Evolutionary conservation across 371 early-diverging fungal species (phyloP), one percentile per base, ranked within the genome.

Genomic region (Saksenaea oblongispora): DNA sequence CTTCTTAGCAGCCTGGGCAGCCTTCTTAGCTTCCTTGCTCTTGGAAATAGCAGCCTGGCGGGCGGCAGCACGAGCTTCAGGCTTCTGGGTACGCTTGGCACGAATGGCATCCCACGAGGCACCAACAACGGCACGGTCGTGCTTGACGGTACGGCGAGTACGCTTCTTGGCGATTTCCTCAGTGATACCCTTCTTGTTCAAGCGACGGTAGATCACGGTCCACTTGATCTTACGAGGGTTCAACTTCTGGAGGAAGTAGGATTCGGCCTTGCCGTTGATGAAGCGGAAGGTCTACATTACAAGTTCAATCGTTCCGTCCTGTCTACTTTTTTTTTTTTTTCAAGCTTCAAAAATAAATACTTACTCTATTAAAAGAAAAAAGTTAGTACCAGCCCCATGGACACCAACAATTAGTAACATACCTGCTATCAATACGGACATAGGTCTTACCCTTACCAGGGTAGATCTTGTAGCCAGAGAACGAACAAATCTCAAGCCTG

Each of bases 381-480:
- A 18, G 51, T 47, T 22, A 47, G 22, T 1, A 47, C 11, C 22
- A 47, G 3, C 22, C 3, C 51, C 22, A 47, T 47, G n/a, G 11
- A 39, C 39, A 39, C 39, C 39, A 39, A 36, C 5, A 5, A 39
- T 3, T 37, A 9, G 31, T 7, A 47, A 54, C 36, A 71, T 71
- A 79, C 81, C 92, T 88, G 88, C 85, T 90, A 91, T 98, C 98
- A 61, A 82, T 69, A 67, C 94, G 93, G 78, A 98, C 92, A 76
- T 84, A 97, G 63, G 92, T 80, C 87, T 89, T 94, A 59, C 98
- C 98, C 85, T 94, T 94, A 77, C 94, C 93, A 67, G 98, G 98
- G 90, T 98, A 96, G 91, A 98, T 97, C 91, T 96, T 97, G 88
- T 91, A 90, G 71, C 97, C 96, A 70, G 96, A 95, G 85, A 97